These are phyloP conservation scores for Parastagonospora nodorum DNA, from an alignment of 2,329 filamentous ascomycete species.

Conservation along the genomic window DNA sequence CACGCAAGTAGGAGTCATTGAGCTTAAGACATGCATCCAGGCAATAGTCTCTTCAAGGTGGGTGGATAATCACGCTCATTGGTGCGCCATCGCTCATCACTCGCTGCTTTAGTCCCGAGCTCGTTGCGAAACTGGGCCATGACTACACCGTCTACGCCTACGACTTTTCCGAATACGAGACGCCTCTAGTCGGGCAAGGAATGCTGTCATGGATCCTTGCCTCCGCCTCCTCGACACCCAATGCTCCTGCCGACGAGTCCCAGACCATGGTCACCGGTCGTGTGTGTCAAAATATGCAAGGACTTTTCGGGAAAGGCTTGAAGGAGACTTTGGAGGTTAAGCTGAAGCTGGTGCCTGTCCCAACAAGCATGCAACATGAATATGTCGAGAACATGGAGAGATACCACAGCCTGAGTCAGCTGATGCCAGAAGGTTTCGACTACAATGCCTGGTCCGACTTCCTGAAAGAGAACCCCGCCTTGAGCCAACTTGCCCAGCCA, in stretches of 20 bases:
- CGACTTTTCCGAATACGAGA: slow-evolving; percentile 95
- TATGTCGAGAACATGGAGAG: slow-evolving; percentile 66
- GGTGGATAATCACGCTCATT: slow-evolving; percentile 24
- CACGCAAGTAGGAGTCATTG: slow-evolving; percentile 82
- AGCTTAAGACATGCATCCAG: slow-evolving; percentile 84
- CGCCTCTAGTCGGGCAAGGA: slow-evolving; percentile 90
- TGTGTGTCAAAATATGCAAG: slow-evolving; percentile 83
- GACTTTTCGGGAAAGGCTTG: slow-evolving; percentile 79
- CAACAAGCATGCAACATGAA: slow-evolving; percentile 65
- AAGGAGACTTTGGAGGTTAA: slow-evolving; percentile 93
- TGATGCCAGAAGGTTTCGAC: slow-evolving; percentile 67
- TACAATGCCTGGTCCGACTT: slow-evolving; percentile 79
- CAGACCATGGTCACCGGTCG: slow-evolving; percentile 83
- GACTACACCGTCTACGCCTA: slow-evolving; percentile 98
- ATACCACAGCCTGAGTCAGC: slow-evolving; percentile 63
- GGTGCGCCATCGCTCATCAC: slow-evolving; percentile 11
- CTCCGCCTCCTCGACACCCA: slow-evolving; percentile 61
- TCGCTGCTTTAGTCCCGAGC: slow-evolving; percentile 73
- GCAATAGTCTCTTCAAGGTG: slow-evolving; percentile 72
- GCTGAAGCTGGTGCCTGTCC: slow-evolving; percentile 80
- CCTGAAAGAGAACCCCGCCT: slow-evolving; percentile 68
- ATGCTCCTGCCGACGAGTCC: slow-evolving; percentile 62
- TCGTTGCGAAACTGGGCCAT: slow-evolving; percentile 71
- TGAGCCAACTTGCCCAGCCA: slow-evolving; percentile 40
- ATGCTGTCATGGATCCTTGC: slow-evolving; percentile 86